A percentile compares a stretch with the other conserved stretches of the same genome.
phyloP scores from a whole-genome alignment of 148 eudicot genomes.

The Agrostemma githago region DNA sequence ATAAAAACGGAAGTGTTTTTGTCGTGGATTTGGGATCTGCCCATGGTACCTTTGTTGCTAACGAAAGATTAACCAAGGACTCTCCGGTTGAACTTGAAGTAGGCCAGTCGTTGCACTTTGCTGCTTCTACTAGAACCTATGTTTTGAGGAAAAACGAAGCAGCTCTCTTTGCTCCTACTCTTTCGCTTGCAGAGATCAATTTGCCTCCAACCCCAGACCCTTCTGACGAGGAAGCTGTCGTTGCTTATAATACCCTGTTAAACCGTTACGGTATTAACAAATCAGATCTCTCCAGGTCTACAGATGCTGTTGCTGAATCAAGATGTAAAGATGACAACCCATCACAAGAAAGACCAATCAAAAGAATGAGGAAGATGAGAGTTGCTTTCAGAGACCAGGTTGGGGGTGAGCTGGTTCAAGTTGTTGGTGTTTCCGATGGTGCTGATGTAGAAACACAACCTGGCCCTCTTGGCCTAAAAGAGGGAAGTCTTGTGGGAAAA shows the following conservation, averaged over 20 bases:
- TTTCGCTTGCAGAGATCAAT: constrained; percentile 42
- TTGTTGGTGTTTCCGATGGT: constrained; percentile 93
- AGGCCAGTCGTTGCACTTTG: constrained; percentile 89
- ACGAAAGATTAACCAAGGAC: constrained; percentile 80
- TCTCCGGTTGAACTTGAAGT: constrained; percentile 85
- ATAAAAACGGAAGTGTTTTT: constrained; percentile 90
- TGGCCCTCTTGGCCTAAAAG: constrained; percentile 88
- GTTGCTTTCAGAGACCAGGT: constrained; percentile 85
- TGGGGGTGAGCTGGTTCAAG: constrained; percentile 86
- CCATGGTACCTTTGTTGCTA: constrained; percentile 98
- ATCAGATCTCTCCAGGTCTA: constrained; percentile 28
- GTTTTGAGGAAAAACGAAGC: constrained; percentile 68
- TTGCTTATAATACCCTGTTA: constrained; percentile 74
- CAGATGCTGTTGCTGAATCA: constrained; percentile 20
- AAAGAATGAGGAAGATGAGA: constrained; percentile 59
- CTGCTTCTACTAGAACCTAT: constrained; percentile 87
- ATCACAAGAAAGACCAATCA: constrained; percentile 42
- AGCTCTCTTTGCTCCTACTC: constrained; percentile 69
- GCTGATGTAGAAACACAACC: constrained; percentile 96
- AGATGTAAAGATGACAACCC: constrained; percentile 31
- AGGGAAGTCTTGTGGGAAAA: constrained; percentile 97
- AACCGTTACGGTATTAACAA: constrained; percentile 59
- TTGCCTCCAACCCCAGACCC: constrained; percentile 88
- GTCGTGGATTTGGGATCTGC: constrained; percentile 96
- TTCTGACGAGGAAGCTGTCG: constrained; percentile 81